Evolutionary conservation across 2,329 filamentous ascomycete species (phyloP).

Genomic region (Cytospora piceae): DNA sequence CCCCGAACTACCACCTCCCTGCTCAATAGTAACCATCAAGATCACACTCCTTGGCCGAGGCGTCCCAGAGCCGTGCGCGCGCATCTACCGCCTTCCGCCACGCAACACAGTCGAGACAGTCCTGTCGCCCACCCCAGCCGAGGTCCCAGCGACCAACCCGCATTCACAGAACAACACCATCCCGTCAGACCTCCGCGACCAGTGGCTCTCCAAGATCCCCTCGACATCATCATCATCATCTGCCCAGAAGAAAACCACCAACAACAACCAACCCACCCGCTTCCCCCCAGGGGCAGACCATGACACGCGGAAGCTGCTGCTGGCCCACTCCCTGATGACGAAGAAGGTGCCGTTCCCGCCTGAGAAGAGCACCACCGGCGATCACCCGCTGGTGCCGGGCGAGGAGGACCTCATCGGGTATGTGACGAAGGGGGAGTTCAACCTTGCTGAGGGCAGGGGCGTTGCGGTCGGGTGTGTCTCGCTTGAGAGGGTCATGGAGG

Average conservation of each 20-base stretch:
- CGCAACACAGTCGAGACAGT: conserved; percentile 23
- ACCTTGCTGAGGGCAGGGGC: conserved; percentile 74
- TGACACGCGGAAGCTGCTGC: conserved; percentile 47
- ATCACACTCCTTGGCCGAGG: conserved; percentile 73
- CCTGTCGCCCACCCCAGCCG: conserved; percentile 41
- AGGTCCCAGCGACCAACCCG: conserved; percentile 52
- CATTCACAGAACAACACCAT: conserved; percentile 37
- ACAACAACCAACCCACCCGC: conserved; percentile 35
- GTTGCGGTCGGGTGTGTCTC: conserved; percentile 75
- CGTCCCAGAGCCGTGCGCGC: conserved; percentile 70
- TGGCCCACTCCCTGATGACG: conserved; percentile 53
- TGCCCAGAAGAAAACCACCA: conserved; percentile 32
- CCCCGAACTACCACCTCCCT: conserved; percentile 39
- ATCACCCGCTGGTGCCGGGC: conserved; percentile 70
- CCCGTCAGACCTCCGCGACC: conserved; percentile 58
- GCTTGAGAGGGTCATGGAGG: conserved; percentile 58
- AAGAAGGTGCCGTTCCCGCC: conserved; percentile 42
- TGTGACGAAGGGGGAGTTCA: conserved; percentile 84
- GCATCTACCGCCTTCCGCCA: conserved; percentile 84
- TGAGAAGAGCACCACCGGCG: conserved; percentile 43
- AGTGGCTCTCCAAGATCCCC: conserved; percentile 64
- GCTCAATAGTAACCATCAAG: conserved; percentile 62
- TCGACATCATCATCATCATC: conserved; percentile 33
- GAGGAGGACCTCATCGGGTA: conserved; percentile 84
- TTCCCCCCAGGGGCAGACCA: conserved; percentile 37